Evolutionary conservation across 2,329 filamentous ascomycete genomes (phyloP).

Genomic region (Aureobasidium sp.): DNA sequence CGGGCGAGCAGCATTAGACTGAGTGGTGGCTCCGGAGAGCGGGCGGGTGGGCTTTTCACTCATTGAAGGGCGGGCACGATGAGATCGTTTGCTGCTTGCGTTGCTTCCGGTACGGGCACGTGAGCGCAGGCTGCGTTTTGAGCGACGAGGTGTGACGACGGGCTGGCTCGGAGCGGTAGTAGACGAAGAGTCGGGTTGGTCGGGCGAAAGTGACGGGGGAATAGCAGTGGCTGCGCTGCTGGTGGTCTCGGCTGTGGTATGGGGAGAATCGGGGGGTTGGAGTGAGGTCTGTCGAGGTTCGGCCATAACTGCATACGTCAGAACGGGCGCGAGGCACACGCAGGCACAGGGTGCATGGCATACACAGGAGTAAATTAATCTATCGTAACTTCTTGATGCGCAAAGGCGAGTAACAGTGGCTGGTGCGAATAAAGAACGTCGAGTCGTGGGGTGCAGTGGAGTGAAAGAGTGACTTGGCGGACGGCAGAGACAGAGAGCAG

Average conservation of each 20-base stretch:
- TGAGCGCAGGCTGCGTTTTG: constrained; percentile 37
- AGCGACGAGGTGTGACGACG: constrained; percentile 14
- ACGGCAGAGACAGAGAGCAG: neutral
- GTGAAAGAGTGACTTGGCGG: constrained; percentile 13
- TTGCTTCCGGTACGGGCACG: constrained; percentile 36
- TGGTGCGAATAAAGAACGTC: constrained; percentile 9
- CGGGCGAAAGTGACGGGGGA: neutral
- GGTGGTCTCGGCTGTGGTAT: constrained; percentile 1
- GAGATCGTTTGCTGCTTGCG: constrained; percentile 41
- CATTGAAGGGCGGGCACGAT: constrained; percentile 28
- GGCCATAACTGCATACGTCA: constrained; percentile 16
- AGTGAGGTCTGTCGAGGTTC: constrained; percentile 7
- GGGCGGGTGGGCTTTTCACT: constrained; percentile 35
- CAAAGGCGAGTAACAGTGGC: neutral
- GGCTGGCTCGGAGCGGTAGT: neutral
- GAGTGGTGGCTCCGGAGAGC: constrained; percentile 28
- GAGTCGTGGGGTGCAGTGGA: neutral
- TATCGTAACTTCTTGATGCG: constrained; percentile 6
- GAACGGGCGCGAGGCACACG: neutral
- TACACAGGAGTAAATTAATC: constrained; percentile 13
- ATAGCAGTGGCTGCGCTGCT: constrained; percentile 7
- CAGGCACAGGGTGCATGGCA: neutral
- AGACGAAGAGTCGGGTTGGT: neutral
- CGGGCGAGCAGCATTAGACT: constrained; percentile 24
- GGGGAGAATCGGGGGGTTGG: constrained; percentile 4